Percentiles rank a stretch among this genome's conserved stretches.
phyloP scores from a whole-genome alignment of 2,329 filamentous ascomycete species.

The Helotiales sp. region DNA sequence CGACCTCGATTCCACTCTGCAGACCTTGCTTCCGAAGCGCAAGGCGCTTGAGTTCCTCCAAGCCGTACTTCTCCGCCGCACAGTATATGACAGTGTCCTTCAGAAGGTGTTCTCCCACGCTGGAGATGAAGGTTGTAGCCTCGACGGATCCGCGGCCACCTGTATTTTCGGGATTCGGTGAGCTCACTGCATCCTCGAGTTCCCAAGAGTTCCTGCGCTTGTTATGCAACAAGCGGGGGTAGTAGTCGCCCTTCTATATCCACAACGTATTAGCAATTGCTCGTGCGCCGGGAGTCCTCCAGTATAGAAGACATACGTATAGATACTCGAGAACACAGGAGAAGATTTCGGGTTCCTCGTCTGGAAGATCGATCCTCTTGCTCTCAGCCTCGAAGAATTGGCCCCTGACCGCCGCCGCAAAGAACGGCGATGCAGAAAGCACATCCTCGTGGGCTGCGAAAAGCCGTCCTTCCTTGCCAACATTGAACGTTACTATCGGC shows the following conservation, averaged over 20 bases:
- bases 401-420: conserved; percentile 69
- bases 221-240: conserved; percentile 83
- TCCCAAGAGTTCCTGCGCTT: conserved; percentile 85
- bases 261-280: not conserved
- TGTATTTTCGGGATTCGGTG: conserved; percentile 54
- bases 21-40: conserved; percentile 92
- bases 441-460: conserved; percentile 97
- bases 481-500: conserved; percentile 83
- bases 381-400: conserved; percentile 73
- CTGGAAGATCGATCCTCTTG: conserved; percentile 72
- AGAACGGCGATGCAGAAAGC: conserved; percentile 81
- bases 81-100: conserved; percentile 96
- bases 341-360: conserved; percentile 88
- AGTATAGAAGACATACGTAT: conserved; percentile 51
- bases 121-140: conserved; percentile 75
- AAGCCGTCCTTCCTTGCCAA: conserved; percentile 81
- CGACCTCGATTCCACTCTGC: conserved; percentile 85
- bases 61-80: conserved; percentile 82
- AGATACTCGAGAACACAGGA: conserved; percentile 94
- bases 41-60: conserved; percentile 89
- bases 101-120: conserved; percentile 74
- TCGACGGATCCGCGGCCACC: conserved; percentile 65
- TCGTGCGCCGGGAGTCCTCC: not conserved
- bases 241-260: conserved; percentile 43
- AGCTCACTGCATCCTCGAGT: conserved; percentile 70